Evolutionary conservation across 2,329 filamentous ascomycete species (phyloP).

Genomic region (Diaporthe capsici): DNA sequence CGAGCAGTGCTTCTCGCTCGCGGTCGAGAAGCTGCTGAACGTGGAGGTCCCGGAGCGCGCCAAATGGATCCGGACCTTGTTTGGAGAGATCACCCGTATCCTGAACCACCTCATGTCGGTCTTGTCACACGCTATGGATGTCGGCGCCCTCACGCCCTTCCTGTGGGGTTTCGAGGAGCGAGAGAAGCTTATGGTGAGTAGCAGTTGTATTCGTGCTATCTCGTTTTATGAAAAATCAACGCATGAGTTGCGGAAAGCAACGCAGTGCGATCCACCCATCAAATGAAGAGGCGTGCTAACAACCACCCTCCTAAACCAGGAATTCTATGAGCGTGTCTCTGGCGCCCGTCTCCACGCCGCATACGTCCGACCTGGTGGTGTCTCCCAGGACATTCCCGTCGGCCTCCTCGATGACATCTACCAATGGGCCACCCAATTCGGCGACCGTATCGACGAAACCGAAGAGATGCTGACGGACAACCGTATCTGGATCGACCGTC

Average conservation of each 20-base stretch:
- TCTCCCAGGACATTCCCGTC: constrained; percentile 93
- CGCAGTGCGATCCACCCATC: not conserved
- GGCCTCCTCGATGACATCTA: constrained; percentile 99
- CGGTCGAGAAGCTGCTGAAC: constrained; percentile 98
- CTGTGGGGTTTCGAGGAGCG: constrained; percentile 99
- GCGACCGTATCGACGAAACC: constrained; percentile 98
- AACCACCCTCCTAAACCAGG: constrained; percentile 65
- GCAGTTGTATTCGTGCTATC: constrained; percentile 21
- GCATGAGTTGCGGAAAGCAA: not conserved
- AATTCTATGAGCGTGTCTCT: constrained; percentile 99
- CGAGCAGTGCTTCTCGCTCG: constrained; percentile 96
- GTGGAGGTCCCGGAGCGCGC: constrained; percentile 95
- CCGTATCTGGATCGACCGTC: constrained; percentile 97
- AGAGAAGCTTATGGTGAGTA: constrained; percentile 97
- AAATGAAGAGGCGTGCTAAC: constrained; percentile 25
- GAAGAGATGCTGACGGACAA: constrained; percentile 99
- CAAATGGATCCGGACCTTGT: constrained; percentile 97
- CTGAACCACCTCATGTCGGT: constrained; percentile 99
- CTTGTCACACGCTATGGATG: constrained; percentile 97
- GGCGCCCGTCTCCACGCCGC: constrained; percentile 97
- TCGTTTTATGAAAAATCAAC: constrained; percentile 33
- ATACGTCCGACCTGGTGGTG: constrained; percentile 96
- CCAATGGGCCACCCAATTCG: constrained; percentile 99
- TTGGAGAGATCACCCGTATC: constrained; percentile 93
- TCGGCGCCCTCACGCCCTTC: constrained; percentile 97